phyloP scores from a whole-genome alignment of 2,329 filamentous ascomycete species.

The Allantophomopsis lycopodina region DNA sequence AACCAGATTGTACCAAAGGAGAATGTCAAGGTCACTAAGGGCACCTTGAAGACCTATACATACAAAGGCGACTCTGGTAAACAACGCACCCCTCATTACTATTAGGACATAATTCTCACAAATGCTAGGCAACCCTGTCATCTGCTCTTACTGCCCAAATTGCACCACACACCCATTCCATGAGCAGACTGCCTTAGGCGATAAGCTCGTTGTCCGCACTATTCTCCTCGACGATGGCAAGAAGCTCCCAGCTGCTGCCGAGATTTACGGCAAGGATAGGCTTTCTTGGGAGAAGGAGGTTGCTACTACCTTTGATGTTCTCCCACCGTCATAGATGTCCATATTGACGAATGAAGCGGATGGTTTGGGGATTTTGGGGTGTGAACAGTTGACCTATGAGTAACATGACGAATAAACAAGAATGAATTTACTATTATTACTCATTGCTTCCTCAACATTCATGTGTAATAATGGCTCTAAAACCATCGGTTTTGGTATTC shows the following conservation, averaged over 20 bases:
- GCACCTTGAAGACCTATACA: conserved; percentile 33
- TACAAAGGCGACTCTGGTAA: conserved; percentile 40
- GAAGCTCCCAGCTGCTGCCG: conserved; percentile 32
- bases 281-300: conserved; percentile 36
- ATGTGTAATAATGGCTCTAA: too few relatives aligned
- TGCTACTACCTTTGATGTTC: conserved; percentile 27
- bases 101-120: conserved; percentile 2
- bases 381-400: too few relatives aligned
- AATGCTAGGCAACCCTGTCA: conserved; percentile 31
- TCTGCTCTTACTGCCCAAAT: conserved; percentile 43
- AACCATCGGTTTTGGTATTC: too few relatives aligned
- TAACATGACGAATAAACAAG: too few relatives aligned
- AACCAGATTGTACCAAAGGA: conserved; percentile 25
- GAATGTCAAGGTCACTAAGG: conserved; percentile 35
- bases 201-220: conserved; percentile 37
- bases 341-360: background rate
- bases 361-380: too few relatives aligned
- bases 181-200: conserved; percentile 35
- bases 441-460: too few relatives aligned
- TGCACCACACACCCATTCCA: conserved; percentile 35
- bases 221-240: conserved; percentile 30
- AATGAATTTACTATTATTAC: too few relatives aligned
- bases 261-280: conserved; percentile 39
- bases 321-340: conserved; percentile 21
- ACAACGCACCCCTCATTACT: background rate